Evolutionary conservation across 2,329 filamentous ascomycete species (phyloP).

Genomic region (Pseudogymnoascus sp.): DNA sequence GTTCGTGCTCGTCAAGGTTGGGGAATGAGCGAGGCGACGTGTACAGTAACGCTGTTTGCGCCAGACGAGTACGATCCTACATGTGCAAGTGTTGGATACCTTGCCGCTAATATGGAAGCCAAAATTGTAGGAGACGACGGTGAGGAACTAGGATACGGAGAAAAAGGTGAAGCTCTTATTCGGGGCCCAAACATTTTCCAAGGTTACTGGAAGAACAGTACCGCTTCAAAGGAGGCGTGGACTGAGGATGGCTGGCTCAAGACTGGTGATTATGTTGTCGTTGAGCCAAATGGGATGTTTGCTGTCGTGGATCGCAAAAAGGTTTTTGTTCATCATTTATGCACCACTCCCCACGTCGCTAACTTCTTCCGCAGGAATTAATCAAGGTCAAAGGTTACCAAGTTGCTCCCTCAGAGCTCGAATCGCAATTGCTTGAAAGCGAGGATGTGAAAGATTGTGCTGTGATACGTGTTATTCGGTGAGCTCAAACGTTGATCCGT

Average conservation of each 20-base stretch:
- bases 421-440: constrained; percentile 69
- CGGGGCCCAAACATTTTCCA: constrained; percentile 64
- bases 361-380: constrained; percentile 30
- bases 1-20: constrained; percentile 53
- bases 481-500: no score
- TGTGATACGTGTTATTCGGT: constrained; percentile 54
- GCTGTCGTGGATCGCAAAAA: constrained; percentile 33
- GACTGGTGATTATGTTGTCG: constrained; percentile 30
- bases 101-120: constrained; percentile 60
- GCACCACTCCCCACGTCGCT: background rate
- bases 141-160: constrained; percentile 40
- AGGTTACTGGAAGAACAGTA: constrained; percentile 62
- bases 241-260: constrained; percentile 11
- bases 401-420: constrained; percentile 76
- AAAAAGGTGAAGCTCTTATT: constrained; percentile 65
- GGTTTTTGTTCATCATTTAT: no score
- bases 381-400: no score
- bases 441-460: constrained; percentile 66
- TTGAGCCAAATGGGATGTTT: constrained; percentile 32
- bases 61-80: constrained; percentile 37
- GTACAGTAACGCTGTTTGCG: constrained; percentile 59
- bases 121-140: constrained; percentile 54
- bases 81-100: constrained; percentile 50
- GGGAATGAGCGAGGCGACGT: constrained; percentile 83
- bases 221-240: no score